A percentile compares a stretch with the other conserved stretches of the same genome.
These are phyloP conservation scores for Purpureocillium takamizusanense DNA, from an alignment of 2,329 filamentous ascomycete species.

Conservation along the genomic window DNA sequence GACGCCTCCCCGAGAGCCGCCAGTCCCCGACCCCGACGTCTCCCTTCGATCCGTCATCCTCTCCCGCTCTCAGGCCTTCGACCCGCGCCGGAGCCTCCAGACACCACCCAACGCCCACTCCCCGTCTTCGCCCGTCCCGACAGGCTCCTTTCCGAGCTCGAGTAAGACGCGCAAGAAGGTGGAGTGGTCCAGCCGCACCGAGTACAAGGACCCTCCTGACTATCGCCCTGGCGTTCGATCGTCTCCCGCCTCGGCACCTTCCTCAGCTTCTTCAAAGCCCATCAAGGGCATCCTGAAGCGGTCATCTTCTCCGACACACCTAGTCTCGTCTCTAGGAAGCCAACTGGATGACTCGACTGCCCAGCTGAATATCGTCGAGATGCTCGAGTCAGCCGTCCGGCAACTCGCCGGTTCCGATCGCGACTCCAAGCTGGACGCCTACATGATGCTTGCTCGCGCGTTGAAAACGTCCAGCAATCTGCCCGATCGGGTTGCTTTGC, in stretches of 20 bases:
- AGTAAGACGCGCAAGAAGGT: constrained; percentile 42
- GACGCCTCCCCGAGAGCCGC: constrained; percentile 55
- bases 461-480: constrained; percentile 76
- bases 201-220: constrained; percentile 45
- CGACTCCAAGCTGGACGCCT: constrained; percentile 72
- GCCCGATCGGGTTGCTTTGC: constrained; percentile 63
- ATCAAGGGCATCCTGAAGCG: constrained; percentile 72
- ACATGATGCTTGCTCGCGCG: constrained; percentile 66
- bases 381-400: constrained; percentile 77
- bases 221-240: constrained; percentile 30
- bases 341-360: constrained; percentile 28
- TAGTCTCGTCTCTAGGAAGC: constrained; percentile 30
- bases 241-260: constrained; percentile 30
- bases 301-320: constrained; percentile 37
- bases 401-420: constrained; percentile 70
- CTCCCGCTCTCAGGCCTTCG: constrained; percentile 25
- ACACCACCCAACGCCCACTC: constrained; percentile 44
- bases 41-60: constrained; percentile 25
- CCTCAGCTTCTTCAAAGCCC: constrained; percentile 33
- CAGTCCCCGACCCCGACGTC: constrained; percentile 27
- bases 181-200: constrained; percentile 46
- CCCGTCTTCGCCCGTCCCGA: constrained; percentile 29
- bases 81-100: constrained; percentile 27
- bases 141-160: constrained; percentile 32
- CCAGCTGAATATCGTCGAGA: constrained; percentile 56